These are phyloP conservation scores for Malassezia caprae DNA, from an alignment of 1,284 basidiomycete species.

Conservation along the genomic window DNA sequence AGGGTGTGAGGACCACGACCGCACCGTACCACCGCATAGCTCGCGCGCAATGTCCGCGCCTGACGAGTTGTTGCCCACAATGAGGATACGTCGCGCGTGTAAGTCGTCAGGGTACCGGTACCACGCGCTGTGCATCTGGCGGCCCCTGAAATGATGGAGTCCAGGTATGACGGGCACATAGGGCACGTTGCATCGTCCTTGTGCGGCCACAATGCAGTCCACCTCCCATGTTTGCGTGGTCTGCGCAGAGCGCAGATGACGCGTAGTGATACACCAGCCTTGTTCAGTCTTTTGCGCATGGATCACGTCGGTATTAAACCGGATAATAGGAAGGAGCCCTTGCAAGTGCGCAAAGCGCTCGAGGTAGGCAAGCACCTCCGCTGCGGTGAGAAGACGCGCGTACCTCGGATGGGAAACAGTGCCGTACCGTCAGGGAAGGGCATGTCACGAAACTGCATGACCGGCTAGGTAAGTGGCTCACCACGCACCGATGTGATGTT, in stretches of 20 bases:
- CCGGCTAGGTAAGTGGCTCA: conserved; percentile 12
- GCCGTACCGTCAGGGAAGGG: conserved; percentile 24
- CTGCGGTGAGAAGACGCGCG: neutral
- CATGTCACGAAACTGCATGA: conserved; percentile 47
- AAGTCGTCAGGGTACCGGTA: conserved; percentile 49
- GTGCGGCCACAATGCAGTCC: conserved; percentile 45
- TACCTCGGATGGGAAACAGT: conserved; percentile 22
- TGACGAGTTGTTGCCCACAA: conserved; percentile 53
- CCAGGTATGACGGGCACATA: conserved; percentile 51
- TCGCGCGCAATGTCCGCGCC: conserved; percentile 54
- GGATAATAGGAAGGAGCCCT: conserved; percentile 27
- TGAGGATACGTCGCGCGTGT: conserved; percentile 49
- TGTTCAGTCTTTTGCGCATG: conserved; percentile 20
- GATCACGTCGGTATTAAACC: conserved; percentile 48
- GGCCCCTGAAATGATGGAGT: conserved; percentile 48
- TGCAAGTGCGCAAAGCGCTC: conserved; percentile 35
- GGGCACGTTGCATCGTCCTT: conserved; percentile 53
- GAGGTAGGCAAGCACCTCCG: conserved; percentile 49
- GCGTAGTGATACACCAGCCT: conserved; percentile 12
- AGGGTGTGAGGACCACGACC: conserved; percentile 11
- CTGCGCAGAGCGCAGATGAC: neutral
- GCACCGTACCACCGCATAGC: conserved; percentile 37
- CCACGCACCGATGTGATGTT: conserved; percentile 33
- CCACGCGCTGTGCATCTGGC: conserved; percentile 51
- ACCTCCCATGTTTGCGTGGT: conserved; percentile 16